These are phyloP conservation scores for Pythium rishiriense DNA, from an alignment of 352 stramenopile genomes.

Conservation along the genomic window DNA sequence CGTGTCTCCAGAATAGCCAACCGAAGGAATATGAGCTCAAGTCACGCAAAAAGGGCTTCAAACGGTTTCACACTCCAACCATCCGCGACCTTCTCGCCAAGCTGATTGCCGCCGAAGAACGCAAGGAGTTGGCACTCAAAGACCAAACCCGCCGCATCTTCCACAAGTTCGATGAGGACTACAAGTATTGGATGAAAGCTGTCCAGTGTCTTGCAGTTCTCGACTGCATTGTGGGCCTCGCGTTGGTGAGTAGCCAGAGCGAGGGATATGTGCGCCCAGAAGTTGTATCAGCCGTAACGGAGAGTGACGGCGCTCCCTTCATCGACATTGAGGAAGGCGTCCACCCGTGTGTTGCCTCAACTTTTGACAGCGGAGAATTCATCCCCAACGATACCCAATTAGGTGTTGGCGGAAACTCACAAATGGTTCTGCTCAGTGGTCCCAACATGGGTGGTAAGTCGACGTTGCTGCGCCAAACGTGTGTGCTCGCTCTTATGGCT, in stretches of 20 bases:
- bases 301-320: constrained; percentile 61
- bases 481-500: constrained; percentile 96
- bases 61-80: constrained; percentile 89
- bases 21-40: constrained; percentile 95
- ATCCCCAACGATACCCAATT: constrained; percentile 97
- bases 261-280: constrained; percentile 92
- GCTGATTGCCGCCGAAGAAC: constrained; percentile 76
- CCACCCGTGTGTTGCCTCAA: constrained; percentile 93
- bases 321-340: constrained; percentile 93
- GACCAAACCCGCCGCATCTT: constrained; percentile 93
- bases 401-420: constrained; percentile 59
- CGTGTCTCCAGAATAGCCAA: constrained; percentile 71
- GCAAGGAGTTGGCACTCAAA: constrained; percentile 80
- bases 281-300: constrained; percentile 74
- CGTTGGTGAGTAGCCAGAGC: constrained; percentile 91
- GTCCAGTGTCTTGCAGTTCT: constrained; percentile 92
- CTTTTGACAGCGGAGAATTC: constrained; percentile 87
- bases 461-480: constrained; percentile 98
- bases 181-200: constrained; percentile 92
- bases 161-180: constrained; percentile 95
- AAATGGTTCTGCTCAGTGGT: constrained; percentile 94
- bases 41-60: constrained; percentile 92
- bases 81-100: constrained; percentile 82
- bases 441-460: constrained; percentile 99
- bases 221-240: constrained; percentile 95